Conservation (phyloP, 352 stramenopile species). For the Phytophthora pistaciae region DNA sequence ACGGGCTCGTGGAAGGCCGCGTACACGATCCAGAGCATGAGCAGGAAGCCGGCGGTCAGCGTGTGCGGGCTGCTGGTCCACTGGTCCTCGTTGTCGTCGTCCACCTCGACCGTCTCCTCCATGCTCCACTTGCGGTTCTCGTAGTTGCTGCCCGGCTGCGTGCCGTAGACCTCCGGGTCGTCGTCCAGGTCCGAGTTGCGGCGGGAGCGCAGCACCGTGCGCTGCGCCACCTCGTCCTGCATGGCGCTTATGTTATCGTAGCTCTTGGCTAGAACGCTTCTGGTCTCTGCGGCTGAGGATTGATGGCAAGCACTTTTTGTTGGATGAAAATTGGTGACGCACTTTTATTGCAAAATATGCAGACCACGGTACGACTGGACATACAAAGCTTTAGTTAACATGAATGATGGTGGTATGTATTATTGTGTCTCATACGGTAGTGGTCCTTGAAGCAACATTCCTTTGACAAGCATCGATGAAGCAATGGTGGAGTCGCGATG, state of each 20-base stretch:
- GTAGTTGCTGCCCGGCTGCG: constrained; percentile 62
- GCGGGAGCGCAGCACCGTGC: constrained; percentile 56
- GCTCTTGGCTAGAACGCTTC: constrained; percentile 10
- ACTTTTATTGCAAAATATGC: constrained; percentile 31
- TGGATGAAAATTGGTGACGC: constrained; percentile 31
- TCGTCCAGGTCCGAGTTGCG: constrained; percentile 67
- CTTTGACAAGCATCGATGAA: not conserved
- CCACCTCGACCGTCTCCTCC: constrained; percentile 78
- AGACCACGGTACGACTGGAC: constrained; percentile 11
- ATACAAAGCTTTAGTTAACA: not conserved
- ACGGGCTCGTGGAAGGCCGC: constrained; percentile 76
- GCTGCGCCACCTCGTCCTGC: constrained; percentile 45
- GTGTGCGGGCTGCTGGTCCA: constrained; percentile 90
- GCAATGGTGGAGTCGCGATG: too few species aligned
- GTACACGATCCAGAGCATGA: constrained; percentile 90
- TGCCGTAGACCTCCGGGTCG: constrained; percentile 56
- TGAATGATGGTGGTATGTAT: constrained; percentile 5
- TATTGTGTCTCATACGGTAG: constrained; percentile 34
- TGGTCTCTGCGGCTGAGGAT: constrained; percentile 7
- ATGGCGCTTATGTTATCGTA: constrained; percentile 1
- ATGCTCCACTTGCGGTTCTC: constrained; percentile 88
- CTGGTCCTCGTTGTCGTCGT: constrained; percentile 79
- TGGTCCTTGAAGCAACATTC: not conserved
- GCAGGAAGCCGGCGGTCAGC: constrained; percentile 77
- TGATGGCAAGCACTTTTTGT: constrained; percentile 27